These are phyloP conservation scores for Pichia thaimueangensis DNA, from an alignment of 805 yeast genomes.

Conservation along the genomic window DNA sequence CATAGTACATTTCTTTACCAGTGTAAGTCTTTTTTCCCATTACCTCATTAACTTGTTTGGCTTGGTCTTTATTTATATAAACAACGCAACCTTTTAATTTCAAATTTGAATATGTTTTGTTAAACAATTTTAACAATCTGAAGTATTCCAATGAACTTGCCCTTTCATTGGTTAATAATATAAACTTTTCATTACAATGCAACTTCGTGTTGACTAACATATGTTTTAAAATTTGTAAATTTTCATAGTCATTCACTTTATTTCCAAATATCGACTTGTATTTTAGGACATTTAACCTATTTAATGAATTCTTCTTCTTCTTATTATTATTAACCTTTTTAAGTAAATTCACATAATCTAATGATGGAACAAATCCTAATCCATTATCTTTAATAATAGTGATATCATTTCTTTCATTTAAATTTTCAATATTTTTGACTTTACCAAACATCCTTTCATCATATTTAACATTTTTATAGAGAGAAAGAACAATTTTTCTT, in stretches of 20 bases:
- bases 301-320: constrained; percentile 1
- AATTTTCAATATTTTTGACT: constrained; percentile 13
- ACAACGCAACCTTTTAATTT: constrained; percentile 20
- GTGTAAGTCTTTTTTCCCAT: constrained; percentile 7
- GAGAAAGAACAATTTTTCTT: constrained; percentile 5
- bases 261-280: constrained; percentile 19
- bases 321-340: constrained; percentile 2
- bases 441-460: constrained; percentile 9
- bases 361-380: constrained; percentile 15
- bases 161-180: constrained; percentile 21
- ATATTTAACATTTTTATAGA: constrained; percentile 5
- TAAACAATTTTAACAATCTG: constrained; percentile 18
- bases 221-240: constrained; percentile 14
- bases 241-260: constrained; percentile 17
- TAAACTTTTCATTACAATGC: constrained; percentile 12
- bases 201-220: constrained; percentile 4
- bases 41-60: neutral
- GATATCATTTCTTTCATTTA: constrained; percentile 18
- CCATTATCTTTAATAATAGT: constrained; percentile 21
- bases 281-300: constrained; percentile 7
- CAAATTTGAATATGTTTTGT: constrained; percentile 3
- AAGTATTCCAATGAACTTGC: constrained; percentile 23
- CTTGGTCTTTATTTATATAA: constrained; percentile 12
- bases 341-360: constrained; percentile 13
- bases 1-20: constrained; percentile 17